A percentile compares a stretch with the other conserved stretches of the same genome.
Evolutionary conservation across 2,329 filamentous ascomycete species (phyloP).

Genomic region (Emydomyces testavorans): DNA sequence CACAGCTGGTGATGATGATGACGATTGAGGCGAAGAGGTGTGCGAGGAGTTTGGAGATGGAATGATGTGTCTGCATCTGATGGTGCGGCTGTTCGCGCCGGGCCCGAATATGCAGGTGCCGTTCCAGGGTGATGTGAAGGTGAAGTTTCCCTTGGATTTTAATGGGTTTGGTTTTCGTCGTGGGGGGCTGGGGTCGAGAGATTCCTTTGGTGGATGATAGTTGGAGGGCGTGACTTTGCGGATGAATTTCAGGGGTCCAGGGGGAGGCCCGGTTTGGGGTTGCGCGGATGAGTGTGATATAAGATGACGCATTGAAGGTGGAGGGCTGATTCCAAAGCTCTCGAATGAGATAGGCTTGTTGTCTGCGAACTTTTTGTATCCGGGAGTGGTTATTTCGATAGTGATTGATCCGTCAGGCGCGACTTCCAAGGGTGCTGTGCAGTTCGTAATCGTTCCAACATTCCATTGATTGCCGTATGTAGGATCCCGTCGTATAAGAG

Average conservation of each 20-base stretch:
- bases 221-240: constrained; percentile 15
- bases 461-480: constrained; percentile 62
- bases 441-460: constrained; percentile 50
- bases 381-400: constrained; percentile 48
- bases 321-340: constrained; percentile 21
- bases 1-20: constrained; percentile 25
- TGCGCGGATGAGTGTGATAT: not conserved
- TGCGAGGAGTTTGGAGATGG: constrained; percentile 1
- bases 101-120: constrained; percentile 77
- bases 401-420: constrained; percentile 29
- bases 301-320: constrained; percentile 1
- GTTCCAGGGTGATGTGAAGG: constrained; percentile 77
- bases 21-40: not conserved
- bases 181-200: constrained; percentile 8
- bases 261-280: not conserved
- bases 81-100: constrained; percentile 58
- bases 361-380: constrained; percentile 48
- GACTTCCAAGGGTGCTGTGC: constrained; percentile 15
- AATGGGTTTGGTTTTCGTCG: constrained; percentile 3
- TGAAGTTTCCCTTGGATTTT: constrained; percentile 43
- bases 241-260: constrained; percentile 12
- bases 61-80: constrained; percentile 60
- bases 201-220: constrained; percentile 6
- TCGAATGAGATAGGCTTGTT: constrained; percentile 29
- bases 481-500: constrained; percentile 63